Evolutionary conservation across 768 basidiomycete species (phyloP), one percentile per base, ranked within the genome.

Genomic region (Amanita exitialis): DNA sequence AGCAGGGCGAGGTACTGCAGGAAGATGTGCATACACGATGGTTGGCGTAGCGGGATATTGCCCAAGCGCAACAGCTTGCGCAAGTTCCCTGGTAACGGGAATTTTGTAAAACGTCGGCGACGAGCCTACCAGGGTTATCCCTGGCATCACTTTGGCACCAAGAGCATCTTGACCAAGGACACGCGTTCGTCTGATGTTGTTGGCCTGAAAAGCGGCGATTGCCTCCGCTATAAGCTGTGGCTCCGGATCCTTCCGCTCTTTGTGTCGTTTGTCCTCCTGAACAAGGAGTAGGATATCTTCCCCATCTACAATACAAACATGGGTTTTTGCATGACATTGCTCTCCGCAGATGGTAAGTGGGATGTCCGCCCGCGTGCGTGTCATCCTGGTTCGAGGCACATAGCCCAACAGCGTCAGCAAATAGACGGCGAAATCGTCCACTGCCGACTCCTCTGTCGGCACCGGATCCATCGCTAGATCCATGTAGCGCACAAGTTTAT

Each of bases 221-320:
- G 48, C 48, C 20, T 49, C 37, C 10, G 48, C 37, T 7, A 49
- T 49, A 15, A 49, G 36, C 28, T 42, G 48, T 6, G 48, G 37
- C n/a, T 49, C 48, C 4, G 48, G 48, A 7, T 49, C 23, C n/a
- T 25, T 41, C 16, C 13, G 12, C 25, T 44, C 25, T 6, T 36
- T 18, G 43, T 44, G 21, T 37, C 53, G 49, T 36, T 56, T 58
- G 50, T 58, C 57, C 41, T 56, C 59, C 39, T 61, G 58, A 21
- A 61, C 53, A 15, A 59, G 47, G 30, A 62, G 58, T 23, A 49
- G 9, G 25, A 49, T 49, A 27, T 41, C 38, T 15, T 49, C 38
- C 3, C n/a, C 46, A 37, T 54, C 55, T 27, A 59, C 47, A 37
- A 67, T 51, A 45, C 59, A 66, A 18, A 66, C 61, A 49, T 60